Base-by-base conservation (phyloP, 176 grass and related monocot species). In the Aegilops tauschii region DNA sequence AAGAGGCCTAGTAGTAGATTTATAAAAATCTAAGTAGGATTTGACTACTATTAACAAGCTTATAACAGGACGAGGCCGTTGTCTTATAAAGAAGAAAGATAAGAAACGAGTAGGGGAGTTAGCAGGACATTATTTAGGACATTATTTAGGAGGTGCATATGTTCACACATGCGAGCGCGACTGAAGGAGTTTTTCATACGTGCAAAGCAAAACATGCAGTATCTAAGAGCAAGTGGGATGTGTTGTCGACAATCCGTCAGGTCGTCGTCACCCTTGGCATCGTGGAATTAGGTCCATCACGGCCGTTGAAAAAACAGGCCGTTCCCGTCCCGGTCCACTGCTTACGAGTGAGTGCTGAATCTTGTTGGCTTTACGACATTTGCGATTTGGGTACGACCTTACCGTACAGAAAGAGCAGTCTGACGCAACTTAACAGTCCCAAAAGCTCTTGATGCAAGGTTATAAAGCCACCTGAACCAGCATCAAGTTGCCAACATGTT, bases 311-410 rank as follows among this genome's bases (percentile, higher is more conserved):
- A 36, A 8, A 28, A 73, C 12, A 76, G 20, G 20, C 2, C 45
- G 13, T 36, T 77, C 61, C 69, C 45, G 1, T 5, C 5, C 9
- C 9, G 40, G 18, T 28, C 31, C 54, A 14, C 30, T 13, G 52
- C 42, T 87, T 67, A 35, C 52, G 54, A 29, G 18, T 66, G 16
- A 84, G 44, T 75, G 80, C 61, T 36, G 62, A 65, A 84, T 87
- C 68, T 80, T 29, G 35, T 32, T 68, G 61, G 47, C 75, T 84
- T 91, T 91, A 77, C 85, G 61, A 59, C 85, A 87, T 61, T 76
- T 67, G 52, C 20, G 67, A 83, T 86, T 47, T 79, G 18, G 11
- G 35, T 54, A 35, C 14, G 80, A 74, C 75, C 76, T 80, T 80
- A 0, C 21, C 42, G 76, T 84, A 84, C 68, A 80, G 34, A 78